Evolutionary conservation across 176 grass and related monocot species (phyloP), one percentile per base, ranked within the genome.

Genomic region (Carex myosuroides): DNA sequence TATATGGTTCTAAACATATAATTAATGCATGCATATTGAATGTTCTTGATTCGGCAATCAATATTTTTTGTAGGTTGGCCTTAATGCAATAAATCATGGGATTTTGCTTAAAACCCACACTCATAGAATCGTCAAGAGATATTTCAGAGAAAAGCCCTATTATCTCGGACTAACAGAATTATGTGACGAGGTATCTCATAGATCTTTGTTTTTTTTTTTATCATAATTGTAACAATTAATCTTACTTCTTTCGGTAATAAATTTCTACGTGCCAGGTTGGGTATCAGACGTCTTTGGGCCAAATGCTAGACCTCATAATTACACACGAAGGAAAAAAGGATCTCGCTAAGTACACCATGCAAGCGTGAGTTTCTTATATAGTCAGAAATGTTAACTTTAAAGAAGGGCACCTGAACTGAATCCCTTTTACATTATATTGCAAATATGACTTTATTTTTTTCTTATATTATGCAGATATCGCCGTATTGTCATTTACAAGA

Each of bases 401-500:
- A 33, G 14, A 82, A 82, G 44, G 41, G 6, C 20, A 11, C 11
- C 10, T 82, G 18, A 64, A 64, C 11, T 60, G 13, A 42, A 39
- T 81, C 78, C 26, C 11, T 66, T 83, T 50, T 83, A 39, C 26
- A 70, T 50, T 83, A 39, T 64, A 9, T 35, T 81, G 11, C 46
- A 59, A 76, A 18, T 30, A 44, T 79, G 33, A 24, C 20, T 44
- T 20, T 21, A 39, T 86, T 42, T 18, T 56, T 67, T 78, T 56
- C 21, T 89, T 70, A 2, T 77, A 52, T 55, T 26, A 6, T 74
- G 54, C 70, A 92, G 91, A 29, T 92, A 90, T 59, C 87, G 55
- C 20, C 88, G 85, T 13, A 90, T 92, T 90, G 91, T 92, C 1
- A 89, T 89, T 35, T 89, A 92, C 69, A 94, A 94, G 79, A 91